Evolutionary conservation across 2,329 filamentous ascomycete species (phyloP).

Genomic region (Akanthomyces muscarius): DNA sequence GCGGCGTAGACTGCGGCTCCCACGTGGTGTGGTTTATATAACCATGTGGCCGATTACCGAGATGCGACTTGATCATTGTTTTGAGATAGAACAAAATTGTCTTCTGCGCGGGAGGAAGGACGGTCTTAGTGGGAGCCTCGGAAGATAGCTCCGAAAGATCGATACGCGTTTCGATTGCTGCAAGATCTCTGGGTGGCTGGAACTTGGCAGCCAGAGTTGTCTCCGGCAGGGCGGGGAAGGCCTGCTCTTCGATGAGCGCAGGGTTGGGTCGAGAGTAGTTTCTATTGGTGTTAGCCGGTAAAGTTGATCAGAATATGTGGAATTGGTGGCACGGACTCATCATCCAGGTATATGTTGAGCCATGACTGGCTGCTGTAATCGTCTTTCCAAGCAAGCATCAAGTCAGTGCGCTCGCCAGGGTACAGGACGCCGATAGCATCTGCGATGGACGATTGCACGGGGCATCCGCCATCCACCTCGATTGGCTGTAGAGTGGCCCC

Average conservation of each 20-base stretch:
- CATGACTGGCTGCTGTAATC: conserved; percentile 12
- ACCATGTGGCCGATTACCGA: conserved; percentile 24
- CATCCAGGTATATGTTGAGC: conserved; percentile 25
- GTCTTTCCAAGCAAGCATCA: conserved; percentile 22
- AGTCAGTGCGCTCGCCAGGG: conserved; percentile 25
- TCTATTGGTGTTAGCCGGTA: conserved; percentile 13
- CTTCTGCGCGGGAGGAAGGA: conserved; percentile 19
- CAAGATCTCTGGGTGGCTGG: neutral
- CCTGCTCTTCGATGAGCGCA: conserved; percentile 9
- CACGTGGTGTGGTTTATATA: conserved; percentile 27
- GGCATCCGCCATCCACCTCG: conserved; percentile 23
- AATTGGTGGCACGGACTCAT: conserved; percentile 22
- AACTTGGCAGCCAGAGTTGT: neutral
- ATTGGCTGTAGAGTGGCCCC: conserved; percentile 23
- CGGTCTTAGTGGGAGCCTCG: neutral
- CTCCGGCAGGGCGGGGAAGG: conserved; percentile 14
- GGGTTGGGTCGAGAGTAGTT: conserved; percentile 25
- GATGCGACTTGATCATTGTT: conserved; percentile 23
- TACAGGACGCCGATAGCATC: conserved; percentile 25
- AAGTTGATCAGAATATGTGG: neutral
- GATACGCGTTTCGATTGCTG: neutral
- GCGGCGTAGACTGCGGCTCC: conserved; percentile 22
- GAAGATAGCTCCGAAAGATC: neutral
- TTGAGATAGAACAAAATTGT: conserved; percentile 25
- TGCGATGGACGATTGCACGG: conserved; percentile 17